phyloP scores from a whole-genome alignment of 2,329 filamentous ascomycete species.

The Nemania sp. region DNA sequence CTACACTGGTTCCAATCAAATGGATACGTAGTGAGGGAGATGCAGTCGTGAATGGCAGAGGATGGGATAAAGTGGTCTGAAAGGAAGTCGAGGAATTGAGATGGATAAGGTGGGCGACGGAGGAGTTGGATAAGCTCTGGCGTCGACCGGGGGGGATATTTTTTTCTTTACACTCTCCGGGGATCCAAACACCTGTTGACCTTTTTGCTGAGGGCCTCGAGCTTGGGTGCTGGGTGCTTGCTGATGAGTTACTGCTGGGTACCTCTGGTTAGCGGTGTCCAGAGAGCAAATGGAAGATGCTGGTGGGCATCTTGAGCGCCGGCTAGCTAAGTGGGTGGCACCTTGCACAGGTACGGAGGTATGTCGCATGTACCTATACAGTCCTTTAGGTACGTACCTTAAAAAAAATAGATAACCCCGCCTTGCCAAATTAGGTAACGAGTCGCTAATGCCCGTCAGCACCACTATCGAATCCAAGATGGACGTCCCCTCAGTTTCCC shows the following conservation, averaged over 20 bases:
- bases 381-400: conserved; percentile 12
- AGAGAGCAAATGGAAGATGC: conserved; percentile 23
- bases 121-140: conserved; percentile 40
- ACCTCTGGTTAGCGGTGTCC: conserved; percentile 37
- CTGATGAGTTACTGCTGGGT: conserved; percentile 22
- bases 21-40: conserved; percentile 19
- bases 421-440: conserved; percentile 30
- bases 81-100: conserved; percentile 33
- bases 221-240: conserved; percentile 24
- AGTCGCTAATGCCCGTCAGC: conserved; percentile 22
- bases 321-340: conserved; percentile 11
- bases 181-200: conserved; percentile 28
- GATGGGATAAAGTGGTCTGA: conserved; percentile 27
- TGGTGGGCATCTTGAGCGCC: conserved; percentile 20
- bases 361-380: conserved; percentile 8
- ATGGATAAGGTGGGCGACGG: conserved; percentile 35
- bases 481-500: conserved; percentile 1
- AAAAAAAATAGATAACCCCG: conserved; percentile 24
- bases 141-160: conserved; percentile 34
- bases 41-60: conserved; percentile 17
- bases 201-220: conserved; percentile 40
- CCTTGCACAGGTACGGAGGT: background rate
- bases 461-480: conserved; percentile 7
- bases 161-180: conserved; percentile 27
- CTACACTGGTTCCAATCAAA: conserved; percentile 29